These are phyloP conservation scores for Dalechampia spathulata DNA, from an alignment of 441 rosid genomes.

Conservation along the genomic window DNA sequence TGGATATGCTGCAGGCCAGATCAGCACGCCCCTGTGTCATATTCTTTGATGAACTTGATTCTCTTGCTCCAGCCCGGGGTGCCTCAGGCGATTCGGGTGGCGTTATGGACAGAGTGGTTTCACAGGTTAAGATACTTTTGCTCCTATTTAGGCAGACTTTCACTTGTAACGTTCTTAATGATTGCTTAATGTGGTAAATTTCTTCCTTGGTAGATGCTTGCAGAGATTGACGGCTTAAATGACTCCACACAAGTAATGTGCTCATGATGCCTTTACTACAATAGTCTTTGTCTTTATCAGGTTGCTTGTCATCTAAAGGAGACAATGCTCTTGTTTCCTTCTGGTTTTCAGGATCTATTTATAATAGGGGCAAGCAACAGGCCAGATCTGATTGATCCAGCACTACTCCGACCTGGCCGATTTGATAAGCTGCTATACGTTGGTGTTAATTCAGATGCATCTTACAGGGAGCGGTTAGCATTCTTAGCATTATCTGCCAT, in stretches of 20 bases:
- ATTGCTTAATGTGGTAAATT: slow-evolving; percentile 13
- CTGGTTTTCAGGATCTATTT: slow-evolving; percentile 60
- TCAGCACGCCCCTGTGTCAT: slow-evolving; percentile 95
- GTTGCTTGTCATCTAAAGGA: slow-evolving; percentile 4
- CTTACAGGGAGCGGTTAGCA: slow-evolving; percentile 77
- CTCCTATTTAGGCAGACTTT: slow-evolving; percentile 5
- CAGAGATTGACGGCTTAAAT: slow-evolving; percentile 92
- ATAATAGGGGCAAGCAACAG: slow-evolving; percentile 97
- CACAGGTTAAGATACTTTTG: slow-evolving; percentile 56
- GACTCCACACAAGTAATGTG: slow-evolving; percentile 63
- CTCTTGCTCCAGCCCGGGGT: slow-evolving; percentile 98
- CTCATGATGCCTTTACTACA: neutral
- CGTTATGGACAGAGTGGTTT: slow-evolving; percentile 97
- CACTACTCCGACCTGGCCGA: slow-evolving; percentile 93
- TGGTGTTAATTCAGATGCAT: slow-evolving; percentile 85
- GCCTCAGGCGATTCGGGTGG: slow-evolving; percentile 99
- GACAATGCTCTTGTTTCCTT: neutral
- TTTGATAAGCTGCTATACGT: slow-evolving; percentile 90
- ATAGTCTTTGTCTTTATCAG: neutral
- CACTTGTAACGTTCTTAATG: neutral
- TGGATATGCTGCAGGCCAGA: slow-evolving; percentile 61
- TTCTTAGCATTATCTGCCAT: slow-evolving; percentile 10
- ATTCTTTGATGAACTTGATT: slow-evolving; percentile 97
- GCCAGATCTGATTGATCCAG: slow-evolving; percentile 94
- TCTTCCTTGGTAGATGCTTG: slow-evolving; percentile 61